Conservation (phyloP, 768 basidiomycete genomes). For the Daedalea quercina region DNA sequence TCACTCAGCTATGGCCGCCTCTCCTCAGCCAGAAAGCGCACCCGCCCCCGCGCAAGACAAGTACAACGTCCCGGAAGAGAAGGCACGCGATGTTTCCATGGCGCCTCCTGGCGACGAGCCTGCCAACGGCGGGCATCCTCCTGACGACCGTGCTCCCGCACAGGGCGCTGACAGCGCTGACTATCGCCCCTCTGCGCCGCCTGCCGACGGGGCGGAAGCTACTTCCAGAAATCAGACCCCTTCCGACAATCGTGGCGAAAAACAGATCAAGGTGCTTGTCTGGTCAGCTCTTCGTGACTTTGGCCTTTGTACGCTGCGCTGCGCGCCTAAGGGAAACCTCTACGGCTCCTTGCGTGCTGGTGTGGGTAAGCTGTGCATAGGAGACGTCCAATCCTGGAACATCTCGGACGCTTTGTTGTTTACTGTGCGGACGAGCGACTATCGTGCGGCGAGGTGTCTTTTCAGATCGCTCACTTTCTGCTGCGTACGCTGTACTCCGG, state of each 20-base stretch:
- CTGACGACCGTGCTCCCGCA: conserved; percentile 16
- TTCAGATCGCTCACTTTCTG: not conserved
- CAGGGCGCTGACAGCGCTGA: conserved; percentile 11
- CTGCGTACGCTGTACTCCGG: not conserved
- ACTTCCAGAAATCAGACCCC: conserved; percentile 9
- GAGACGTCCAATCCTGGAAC: no score
- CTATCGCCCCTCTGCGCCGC: conserved; percentile 10
- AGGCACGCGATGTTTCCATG: conserved; percentile 12
- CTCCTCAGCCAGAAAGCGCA: not conserved
- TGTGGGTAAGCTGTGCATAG: no score
- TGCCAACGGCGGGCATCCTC: conserved; percentile 13
- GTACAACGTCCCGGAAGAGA: conserved; percentile 17
- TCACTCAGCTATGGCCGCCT: not conserved
- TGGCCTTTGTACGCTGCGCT: conserved; percentile 19
- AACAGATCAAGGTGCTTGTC: conserved; percentile 28
- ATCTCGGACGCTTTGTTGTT: not conserved
- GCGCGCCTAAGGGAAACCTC: no score
- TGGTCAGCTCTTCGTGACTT: conserved; percentile 34
- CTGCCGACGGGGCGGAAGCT: conserved; percentile 10
- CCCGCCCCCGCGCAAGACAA: conserved; percentile 10
- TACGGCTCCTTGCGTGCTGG: no score
- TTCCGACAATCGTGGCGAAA: conserved; percentile 20
- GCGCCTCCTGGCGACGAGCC: conserved; percentile 12
- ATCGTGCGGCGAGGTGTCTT: not conserved
- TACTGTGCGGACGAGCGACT: no score